Percentiles rank a stretch among this genome's conserved stretches.
Conservation (phyloP, 257 asterid genomes). For the Lycium ferocissimum region DNA sequence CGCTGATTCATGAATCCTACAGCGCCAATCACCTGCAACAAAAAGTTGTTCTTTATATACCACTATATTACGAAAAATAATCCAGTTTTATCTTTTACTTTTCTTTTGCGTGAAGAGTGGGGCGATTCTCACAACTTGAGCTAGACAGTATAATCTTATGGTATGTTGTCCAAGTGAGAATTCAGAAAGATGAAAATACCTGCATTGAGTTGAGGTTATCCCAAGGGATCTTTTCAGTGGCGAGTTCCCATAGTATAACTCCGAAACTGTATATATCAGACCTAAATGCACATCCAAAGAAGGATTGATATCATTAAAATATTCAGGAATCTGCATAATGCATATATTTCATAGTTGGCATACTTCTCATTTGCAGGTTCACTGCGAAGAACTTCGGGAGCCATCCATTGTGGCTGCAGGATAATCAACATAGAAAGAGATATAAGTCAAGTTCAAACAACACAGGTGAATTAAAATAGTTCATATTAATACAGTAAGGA, state of each 20-base stretch:
- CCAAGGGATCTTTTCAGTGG: conserved; percentile 93
- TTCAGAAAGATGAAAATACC: conserved; percentile 47
- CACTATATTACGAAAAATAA: not conserved
- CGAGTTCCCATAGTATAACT: conserved; percentile 93
- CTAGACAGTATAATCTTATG: too few relatives aligned
- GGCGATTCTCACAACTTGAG: too few relatives aligned
- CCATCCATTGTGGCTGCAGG: conserved; percentile 99
- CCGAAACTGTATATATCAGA: conserved; percentile 89
- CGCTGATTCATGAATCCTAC: conserved; percentile 97
- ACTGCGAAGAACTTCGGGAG: conserved; percentile 97
- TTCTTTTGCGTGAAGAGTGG: too few relatives aligned
- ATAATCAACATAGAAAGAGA: not conserved
- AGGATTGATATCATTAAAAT: conserved; percentile 3
- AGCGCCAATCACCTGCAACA: conserved; percentile 84
- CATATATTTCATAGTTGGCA: conserved; percentile 35
- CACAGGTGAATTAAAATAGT: not conserved
- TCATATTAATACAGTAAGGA: conserved; percentile 20
- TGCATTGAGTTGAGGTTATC: conserved; percentile 88
- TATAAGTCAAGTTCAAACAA: not conserved
- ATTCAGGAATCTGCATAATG: not conserved
- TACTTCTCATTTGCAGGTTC: conserved; percentile 94
- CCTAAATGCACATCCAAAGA: conserved; percentile 52
- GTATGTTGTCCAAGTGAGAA: not conserved
- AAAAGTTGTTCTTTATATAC: not conserved
- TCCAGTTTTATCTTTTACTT: not conserved